A percentile compares a stretch with the other conserved stretches of the same genome.
Evolutionary conservation across 179 eudicot species (phyloP).

Genomic region (Nepenthes alata): DNA sequence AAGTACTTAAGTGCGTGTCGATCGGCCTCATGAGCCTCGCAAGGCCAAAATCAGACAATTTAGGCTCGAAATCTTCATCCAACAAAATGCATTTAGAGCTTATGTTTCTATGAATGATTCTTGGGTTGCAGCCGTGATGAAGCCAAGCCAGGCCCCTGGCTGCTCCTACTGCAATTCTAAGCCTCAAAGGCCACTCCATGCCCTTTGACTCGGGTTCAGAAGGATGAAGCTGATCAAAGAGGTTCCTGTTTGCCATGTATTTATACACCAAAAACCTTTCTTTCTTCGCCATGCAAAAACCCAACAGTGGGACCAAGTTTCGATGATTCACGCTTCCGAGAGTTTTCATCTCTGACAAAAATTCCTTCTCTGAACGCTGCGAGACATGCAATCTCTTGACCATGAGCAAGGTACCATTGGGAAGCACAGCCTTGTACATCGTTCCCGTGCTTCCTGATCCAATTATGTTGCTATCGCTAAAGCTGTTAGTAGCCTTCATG

Average conservation of each 20-base stretch:
- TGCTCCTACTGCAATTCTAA: conserved; percentile 61
- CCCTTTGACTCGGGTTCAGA: conserved; percentile 25
- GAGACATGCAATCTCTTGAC: conserved; percentile 78
- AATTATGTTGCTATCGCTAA: conserved; percentile 59
- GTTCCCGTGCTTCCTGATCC: conserved; percentile 67
- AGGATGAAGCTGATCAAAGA: conserved; percentile 45
- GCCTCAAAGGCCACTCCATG: conserved; percentile 72
- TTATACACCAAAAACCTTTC: conserved; percentile 67
- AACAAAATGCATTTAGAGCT: conserved; percentile 78
- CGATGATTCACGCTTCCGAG: conserved; percentile 65
- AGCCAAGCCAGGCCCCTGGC: conserved; percentile 83
- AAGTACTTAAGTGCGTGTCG: conserved; percentile 77
- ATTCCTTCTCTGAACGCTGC: conserved; percentile 65
- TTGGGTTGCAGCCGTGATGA: conserved; percentile 79
- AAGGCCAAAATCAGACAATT: conserved; percentile 79
- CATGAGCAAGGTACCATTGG: conserved; percentile 53
- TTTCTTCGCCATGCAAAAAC: conserved; percentile 67
- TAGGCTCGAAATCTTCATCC: conserved; percentile 55
- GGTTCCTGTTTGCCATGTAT: conserved; percentile 65
- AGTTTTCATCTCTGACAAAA: conserved; percentile 65
- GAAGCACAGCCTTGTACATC: conserved; percentile 56
- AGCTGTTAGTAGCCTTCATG: conserved; percentile 76
- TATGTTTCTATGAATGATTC: conserved; percentile 70
- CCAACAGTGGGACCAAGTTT: conserved; percentile 72
- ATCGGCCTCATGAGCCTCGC: conserved; percentile 85